phyloP scores from a whole-genome alignment of 306 rosid species.

The Dicorynia guianensis region DNA sequence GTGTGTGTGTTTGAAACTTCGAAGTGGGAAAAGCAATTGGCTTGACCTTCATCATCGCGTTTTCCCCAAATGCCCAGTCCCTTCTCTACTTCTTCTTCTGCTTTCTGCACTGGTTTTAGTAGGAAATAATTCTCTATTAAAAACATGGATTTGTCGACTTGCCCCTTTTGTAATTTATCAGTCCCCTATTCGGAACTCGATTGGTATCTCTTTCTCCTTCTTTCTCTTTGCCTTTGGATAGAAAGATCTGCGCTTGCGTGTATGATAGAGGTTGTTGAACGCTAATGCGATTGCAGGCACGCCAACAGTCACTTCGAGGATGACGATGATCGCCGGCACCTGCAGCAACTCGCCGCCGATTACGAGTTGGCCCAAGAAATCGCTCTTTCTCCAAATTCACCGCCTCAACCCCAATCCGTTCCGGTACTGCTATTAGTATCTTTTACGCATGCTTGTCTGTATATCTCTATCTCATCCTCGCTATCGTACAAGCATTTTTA shows the following conservation, averaged over 20 bases:
- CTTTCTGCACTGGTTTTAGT: neutral
- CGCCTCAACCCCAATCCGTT: slow-evolving; percentile 29
- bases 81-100: neutral
- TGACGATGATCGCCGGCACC: slow-evolving; percentile 6
- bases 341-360: slow-evolving; percentile 30
- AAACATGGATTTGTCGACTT: slow-evolving; percentile 30
- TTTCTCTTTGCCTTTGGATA: neutral
- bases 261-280: neutral
- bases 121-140: neutral
- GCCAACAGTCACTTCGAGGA: slow-evolving; percentile 65
- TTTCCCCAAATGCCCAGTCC: neutral
- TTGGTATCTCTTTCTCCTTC: slow-evolving; percentile 42
- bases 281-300: slow-evolving; percentile 54
- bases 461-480: neutral
- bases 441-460: no score
- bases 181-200: slow-evolving; percentile 58
- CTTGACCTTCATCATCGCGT: neutral
- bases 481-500: no score
- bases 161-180: slow-evolving; percentile 63
- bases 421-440: slow-evolving; percentile 22
- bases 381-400: slow-evolving; percentile 42
- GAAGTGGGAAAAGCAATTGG: neutral
- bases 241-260: neutral
- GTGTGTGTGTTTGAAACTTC: no score
- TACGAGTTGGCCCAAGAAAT: neutral